A percentile compares a stretch with the other conserved stretches of the same genome.
These are phyloP conservation scores for Penicillium samsonianum DNA, from an alignment of 495 filamentous ascomycete genomes.

Conservation along the genomic window DNA sequence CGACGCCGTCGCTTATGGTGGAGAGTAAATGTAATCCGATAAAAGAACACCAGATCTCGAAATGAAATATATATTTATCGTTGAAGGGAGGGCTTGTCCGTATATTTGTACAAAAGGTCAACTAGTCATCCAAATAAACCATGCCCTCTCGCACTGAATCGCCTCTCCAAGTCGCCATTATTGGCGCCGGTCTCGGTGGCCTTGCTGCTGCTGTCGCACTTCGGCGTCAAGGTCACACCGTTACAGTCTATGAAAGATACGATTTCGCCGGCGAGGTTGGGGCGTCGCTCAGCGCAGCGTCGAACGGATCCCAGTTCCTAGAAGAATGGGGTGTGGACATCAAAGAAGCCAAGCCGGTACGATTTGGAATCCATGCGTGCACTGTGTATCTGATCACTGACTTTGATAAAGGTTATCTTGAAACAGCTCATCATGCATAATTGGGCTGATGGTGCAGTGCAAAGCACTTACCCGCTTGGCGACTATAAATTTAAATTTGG, in stretches of 20 bases:
- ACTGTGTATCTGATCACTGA: too few relatives aligned
- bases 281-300: constrained; percentile 29
- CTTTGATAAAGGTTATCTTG: too few relatives aligned
- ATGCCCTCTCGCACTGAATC: constrained; percentile 29
- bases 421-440: constrained; percentile 38
- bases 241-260: constrained; percentile 42
- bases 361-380: too few relatives aligned
- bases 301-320: constrained; percentile 31
- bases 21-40: too few relatives aligned
- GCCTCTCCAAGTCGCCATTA: constrained; percentile 37
- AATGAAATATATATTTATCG: too few relatives aligned
- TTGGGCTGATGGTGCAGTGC: constrained; percentile 27
- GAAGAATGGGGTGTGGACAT: constrained; percentile 35
- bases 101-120: too few relatives aligned
- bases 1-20: constrained; percentile 23
- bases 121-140: too few relatives aligned
- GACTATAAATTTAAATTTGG: constrained; percentile 35
- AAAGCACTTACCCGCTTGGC: constrained; percentile 28
- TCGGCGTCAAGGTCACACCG: constrained; percentile 51
- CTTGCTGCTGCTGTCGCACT: constrained; percentile 53
- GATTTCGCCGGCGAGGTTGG: constrained; percentile 36
- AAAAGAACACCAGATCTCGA: too few relatives aligned
- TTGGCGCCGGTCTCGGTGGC: constrained; percentile 59
- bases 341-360: constrained; percentile 30
- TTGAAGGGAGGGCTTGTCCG: too few relatives aligned